Percentiles rank a stretch among this genome's conserved stretches.
Conservation (phyloP, 2,329 filamentous ascomycete genomes). For the Eutypella sp. region DNA sequence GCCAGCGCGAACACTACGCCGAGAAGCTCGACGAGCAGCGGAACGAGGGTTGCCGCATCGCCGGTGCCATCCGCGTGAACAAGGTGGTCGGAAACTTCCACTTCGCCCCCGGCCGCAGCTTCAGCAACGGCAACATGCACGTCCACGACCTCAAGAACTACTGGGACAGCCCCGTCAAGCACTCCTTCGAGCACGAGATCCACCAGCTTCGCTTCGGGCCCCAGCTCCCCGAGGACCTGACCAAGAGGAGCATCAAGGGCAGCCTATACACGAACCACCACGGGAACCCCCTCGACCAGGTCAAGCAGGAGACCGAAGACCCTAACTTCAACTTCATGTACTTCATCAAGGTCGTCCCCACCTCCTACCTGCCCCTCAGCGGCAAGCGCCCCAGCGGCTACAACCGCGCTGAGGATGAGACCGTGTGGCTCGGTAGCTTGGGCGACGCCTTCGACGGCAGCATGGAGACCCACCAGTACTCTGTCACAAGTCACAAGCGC, state of each 20-base stretch:
- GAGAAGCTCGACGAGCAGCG: constrained; percentile 84
- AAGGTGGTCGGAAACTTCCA: constrained; percentile 99
- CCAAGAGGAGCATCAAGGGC: constrained; percentile 48
- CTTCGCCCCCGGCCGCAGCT: constrained; percentile 90
- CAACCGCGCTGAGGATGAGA: constrained; percentile 38
- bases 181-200: constrained; percentile 86
- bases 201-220: constrained; percentile 91
- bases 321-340: constrained; percentile 97
- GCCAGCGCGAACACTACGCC: constrained; percentile 87
- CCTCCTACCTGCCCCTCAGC: constrained; percentile 86
- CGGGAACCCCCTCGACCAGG: constrained; percentile 82
- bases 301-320: constrained; percentile 71
- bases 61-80: constrained; percentile 89
- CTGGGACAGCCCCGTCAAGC: constrained; percentile 67
- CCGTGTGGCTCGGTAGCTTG: constrained; percentile 61
- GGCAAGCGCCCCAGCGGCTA: constrained; percentile 52
- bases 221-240: constrained; percentile 71
- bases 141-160: constrained; percentile 97
- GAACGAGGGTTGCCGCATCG: constrained; percentile 88
- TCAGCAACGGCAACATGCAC: constrained; percentile 95
- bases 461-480: constrained; percentile 97
- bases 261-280: constrained; percentile 82
- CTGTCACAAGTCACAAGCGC: constrained; percentile 92
- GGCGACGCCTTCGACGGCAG: constrained; percentile 67
- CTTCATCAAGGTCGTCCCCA: constrained; percentile 97